phyloP scores from a whole-genome alignment of 2,329 filamentous ascomycete species.

The Aotearoamyces nothofagi region DNA sequence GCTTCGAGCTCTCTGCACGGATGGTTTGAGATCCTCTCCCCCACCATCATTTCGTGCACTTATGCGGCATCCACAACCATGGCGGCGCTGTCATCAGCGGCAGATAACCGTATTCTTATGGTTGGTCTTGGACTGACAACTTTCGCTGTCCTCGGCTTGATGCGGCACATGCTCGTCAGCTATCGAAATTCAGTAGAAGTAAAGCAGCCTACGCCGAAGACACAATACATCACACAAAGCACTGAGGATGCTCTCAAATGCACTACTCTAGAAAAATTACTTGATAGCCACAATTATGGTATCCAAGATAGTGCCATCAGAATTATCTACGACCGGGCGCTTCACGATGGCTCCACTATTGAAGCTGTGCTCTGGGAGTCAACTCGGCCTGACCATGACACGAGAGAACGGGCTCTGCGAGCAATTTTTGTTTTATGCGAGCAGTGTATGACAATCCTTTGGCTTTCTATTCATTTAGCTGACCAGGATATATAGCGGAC shows the following conservation, averaged over 20 bases:
- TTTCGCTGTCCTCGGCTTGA: conserved; percentile 38
- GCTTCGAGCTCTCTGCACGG: too few species aligned
- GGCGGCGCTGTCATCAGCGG: conserved; percentile 14
- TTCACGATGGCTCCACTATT: conserved; percentile 40
- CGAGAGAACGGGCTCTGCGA: conserved; percentile 39
- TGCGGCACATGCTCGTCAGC: conserved; percentile 40
- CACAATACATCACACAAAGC: conserved; percentile 60
- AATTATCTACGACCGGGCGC: conserved; percentile 38
- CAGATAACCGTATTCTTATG: conserved; percentile 14
- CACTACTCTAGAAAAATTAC: conserved; percentile 50
- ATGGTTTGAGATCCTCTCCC: too few species aligned
- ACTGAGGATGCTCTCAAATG: conserved; percentile 57
- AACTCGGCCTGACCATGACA: conserved; percentile 40
- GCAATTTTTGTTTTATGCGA: conserved; percentile 40
- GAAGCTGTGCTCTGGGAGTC: conserved; percentile 40
- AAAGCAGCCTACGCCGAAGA: conserved; percentile 45
- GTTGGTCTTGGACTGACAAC: conserved; percentile 30
- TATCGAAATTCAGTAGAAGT: conserved; percentile 53
- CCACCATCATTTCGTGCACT: too few species aligned
- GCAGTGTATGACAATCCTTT: conserved; percentile 20
- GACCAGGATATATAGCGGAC: conserved; percentile 8
- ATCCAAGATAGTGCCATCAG: conserved; percentile 54
- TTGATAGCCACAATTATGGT: conserved; percentile 56
- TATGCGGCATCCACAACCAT: conserved; percentile 13
- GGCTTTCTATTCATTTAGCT: conserved; percentile 10